These are phyloP conservation scores for Picea sitchensis DNA, from an alignment of 75 land plant genomes.

Conservation along the genomic window DNA sequence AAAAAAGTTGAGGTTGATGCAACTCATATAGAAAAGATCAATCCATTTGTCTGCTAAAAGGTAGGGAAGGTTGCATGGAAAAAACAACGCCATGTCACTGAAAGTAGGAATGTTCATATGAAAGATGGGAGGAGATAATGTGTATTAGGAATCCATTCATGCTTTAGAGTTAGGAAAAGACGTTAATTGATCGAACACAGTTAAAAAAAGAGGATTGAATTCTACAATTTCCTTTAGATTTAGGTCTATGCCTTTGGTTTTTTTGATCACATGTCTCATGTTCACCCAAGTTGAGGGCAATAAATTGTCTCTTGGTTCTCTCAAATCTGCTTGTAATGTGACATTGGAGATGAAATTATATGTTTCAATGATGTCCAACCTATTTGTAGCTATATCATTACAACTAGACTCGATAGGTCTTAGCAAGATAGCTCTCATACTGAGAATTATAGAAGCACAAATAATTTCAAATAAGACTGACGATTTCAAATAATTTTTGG, in stretches of 20 bases:
- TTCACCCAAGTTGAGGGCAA: not conserved
- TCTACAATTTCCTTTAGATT: not conserved
- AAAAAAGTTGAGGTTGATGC: too few species aligned
- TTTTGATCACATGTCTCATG: not conserved
- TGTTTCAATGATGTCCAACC: not conserved
- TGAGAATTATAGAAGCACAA: not conserved
- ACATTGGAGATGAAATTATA: not conserved
- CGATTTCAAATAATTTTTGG: not conserved
- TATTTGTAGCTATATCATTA: not conserved
- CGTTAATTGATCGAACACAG: too few species aligned
- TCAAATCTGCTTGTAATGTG: not conserved
- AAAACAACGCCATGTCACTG: too few species aligned
- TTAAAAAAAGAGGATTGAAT: too few species aligned
- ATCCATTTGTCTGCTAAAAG: too few species aligned
- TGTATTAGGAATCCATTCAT: too few species aligned
- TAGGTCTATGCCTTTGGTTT: not conserved
- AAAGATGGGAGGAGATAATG: too few species aligned
- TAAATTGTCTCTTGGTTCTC: not conserved
- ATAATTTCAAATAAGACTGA: not conserved
- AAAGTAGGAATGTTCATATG: too few species aligned
- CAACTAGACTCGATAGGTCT: not conserved
- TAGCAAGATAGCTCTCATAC: not conserved
- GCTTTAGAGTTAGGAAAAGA: too few species aligned
- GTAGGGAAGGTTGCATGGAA: too few species aligned
- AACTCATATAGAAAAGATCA: too few species aligned